Evolutionary conservation across 2,329 filamentous ascomycete genomes (phyloP).

Genomic region (Thyridium curvatum): DNA sequence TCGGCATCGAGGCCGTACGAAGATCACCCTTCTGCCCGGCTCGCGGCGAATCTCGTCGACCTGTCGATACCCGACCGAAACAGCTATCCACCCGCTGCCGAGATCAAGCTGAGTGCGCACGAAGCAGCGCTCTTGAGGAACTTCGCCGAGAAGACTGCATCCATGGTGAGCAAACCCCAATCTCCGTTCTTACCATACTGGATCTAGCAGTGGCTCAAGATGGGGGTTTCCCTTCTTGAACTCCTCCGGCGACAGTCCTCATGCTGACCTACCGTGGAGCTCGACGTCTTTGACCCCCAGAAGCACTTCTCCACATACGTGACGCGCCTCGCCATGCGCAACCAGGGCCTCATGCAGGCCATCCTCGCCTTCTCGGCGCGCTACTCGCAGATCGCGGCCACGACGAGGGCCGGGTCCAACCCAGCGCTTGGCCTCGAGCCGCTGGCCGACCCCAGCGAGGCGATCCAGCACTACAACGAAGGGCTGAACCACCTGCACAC

Average conservation of each 20-base stretch:
- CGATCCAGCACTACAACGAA: slow-evolving; percentile 54
- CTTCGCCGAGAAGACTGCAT: slow-evolving; percentile 17
- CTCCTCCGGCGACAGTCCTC: too few relatives aligned
- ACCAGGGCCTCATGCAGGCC: slow-evolving; percentile 11
- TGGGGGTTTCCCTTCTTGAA: too few relatives aligned
- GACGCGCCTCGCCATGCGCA: slow-evolving; percentile 6
- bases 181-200: too few relatives aligned
- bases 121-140: slow-evolving; percentile 20
- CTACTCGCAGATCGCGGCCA: background rate
- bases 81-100: slow-evolving; percentile 16
- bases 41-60: slow-evolving; percentile 3
- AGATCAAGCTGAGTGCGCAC: slow-evolving; percentile 14
- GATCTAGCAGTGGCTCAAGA: too few relatives aligned
- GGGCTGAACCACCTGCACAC: slow-evolving; percentile 55
- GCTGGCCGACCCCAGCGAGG: slow-evolving; percentile 16
- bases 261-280: slow-evolving; percentile 7
- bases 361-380: slow-evolving; percentile 9
- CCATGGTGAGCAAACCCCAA: too few relatives aligned
- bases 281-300: slow-evolving; percentile 6
- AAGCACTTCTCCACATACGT: slow-evolving; percentile 4
- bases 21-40: background rate
- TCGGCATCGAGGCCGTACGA: slow-evolving; percentile 1
- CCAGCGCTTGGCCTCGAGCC: background rate
- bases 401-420: background rate
- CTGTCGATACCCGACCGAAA: too few relatives aligned